phyloP scores from a whole-genome alignment of 805 yeast species.

The Groenewaldozyma tartarivorans region DNA sequence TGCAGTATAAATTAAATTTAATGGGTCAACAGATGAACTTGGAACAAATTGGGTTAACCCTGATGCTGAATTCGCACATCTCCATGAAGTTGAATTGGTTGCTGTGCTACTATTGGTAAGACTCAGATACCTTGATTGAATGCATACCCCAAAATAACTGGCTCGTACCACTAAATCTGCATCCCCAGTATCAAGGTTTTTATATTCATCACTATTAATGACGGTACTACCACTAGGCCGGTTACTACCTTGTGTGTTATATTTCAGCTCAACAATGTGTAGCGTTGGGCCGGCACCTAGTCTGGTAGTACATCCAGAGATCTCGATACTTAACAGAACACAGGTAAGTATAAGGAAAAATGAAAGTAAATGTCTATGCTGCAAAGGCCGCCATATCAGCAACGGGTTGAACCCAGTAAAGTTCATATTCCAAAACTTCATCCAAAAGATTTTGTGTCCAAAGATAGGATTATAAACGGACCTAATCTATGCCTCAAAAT shows the following conservation, averaged over 20 bases:
- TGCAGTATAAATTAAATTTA: slow-evolving; percentile 14
- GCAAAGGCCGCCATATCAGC: slow-evolving; percentile 6
- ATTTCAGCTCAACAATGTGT: slow-evolving; percentile 14
- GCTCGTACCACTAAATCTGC: slow-evolving; percentile 11
- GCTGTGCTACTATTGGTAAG: slow-evolving; percentile 1
- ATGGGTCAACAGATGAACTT: slow-evolving; percentile 14
- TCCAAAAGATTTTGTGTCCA: not conserved
- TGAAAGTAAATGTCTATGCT: slow-evolving; percentile 14
- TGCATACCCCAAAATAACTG: slow-evolving; percentile 18
- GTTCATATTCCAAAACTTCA: not conserved
- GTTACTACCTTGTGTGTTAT: slow-evolving; percentile 6
- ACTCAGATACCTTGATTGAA: slow-evolving; percentile 3
- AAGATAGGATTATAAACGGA: too few relatives aligned
- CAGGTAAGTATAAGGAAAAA: slow-evolving; percentile 13
- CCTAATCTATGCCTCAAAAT: too few relatives aligned
- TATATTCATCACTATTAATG: slow-evolving; percentile 10
- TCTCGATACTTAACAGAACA: slow-evolving; percentile 9
- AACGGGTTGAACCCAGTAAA: slow-evolving; percentile 3
- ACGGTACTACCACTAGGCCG: slow-evolving; percentile 10
- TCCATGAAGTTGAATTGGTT: slow-evolving; percentile 11
- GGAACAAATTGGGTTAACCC: slow-evolving; percentile 4
- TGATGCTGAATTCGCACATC: slow-evolving; percentile 12
- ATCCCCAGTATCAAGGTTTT: slow-evolving; percentile 7
- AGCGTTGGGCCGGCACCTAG: slow-evolving; percentile 11
- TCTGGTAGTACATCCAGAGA: slow-evolving; percentile 15